These are phyloP conservation scores for Cryptococcus floricola DNA, from an alignment of 1,284 basidiomycete species.

Conservation along the genomic window DNA sequence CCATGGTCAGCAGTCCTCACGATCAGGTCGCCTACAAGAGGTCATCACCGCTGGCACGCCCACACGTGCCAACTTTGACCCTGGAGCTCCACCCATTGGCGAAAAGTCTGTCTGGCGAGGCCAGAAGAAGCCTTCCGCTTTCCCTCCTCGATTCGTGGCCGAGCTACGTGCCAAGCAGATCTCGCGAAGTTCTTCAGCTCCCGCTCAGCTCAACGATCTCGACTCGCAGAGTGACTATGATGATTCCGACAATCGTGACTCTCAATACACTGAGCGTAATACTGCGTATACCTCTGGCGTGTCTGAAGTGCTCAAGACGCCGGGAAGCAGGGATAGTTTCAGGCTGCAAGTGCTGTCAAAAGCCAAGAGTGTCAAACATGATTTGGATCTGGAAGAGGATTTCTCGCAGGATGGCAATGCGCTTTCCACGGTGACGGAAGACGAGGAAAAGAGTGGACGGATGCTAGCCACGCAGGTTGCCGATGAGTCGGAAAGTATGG, in stretches of 20 bases:
- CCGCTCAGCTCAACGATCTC: constrained; percentile 2
- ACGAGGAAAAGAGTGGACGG: constrained; percentile 7
- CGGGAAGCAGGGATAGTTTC: constrained; percentile 20
- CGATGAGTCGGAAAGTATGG: not conserved
- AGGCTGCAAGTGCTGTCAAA: constrained; percentile 19
- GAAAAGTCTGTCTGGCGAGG: constrained; percentile 40
- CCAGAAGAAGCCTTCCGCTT: constrained; percentile 20
- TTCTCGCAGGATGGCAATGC: constrained; percentile 5
- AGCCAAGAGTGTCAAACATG: constrained; percentile 19
- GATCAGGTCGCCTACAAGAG: not conserved
- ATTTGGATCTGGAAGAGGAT: constrained; percentile 15
- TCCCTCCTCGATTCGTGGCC: constrained; percentile 45
- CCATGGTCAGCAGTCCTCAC: not conserved
- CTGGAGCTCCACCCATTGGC: constrained; percentile 39
- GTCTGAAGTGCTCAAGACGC: constrained; percentile 43
- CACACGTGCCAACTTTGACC: constrained; percentile 6
- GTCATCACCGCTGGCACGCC: constrained; percentile 28
- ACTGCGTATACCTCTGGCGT: not conserved
- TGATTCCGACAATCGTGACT: constrained; percentile 46
- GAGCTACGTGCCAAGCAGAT: constrained; percentile 42
- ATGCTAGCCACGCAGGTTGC: not conserved
- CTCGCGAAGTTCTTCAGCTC: constrained; percentile 34
- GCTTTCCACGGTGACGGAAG: constrained; percentile 19
- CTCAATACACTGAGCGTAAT: constrained; percentile 29
- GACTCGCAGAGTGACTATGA: constrained; percentile 16